Base-by-base conservation (phyloP, 2,329 filamentous ascomycete species). In the Phoma sp. region DNA sequence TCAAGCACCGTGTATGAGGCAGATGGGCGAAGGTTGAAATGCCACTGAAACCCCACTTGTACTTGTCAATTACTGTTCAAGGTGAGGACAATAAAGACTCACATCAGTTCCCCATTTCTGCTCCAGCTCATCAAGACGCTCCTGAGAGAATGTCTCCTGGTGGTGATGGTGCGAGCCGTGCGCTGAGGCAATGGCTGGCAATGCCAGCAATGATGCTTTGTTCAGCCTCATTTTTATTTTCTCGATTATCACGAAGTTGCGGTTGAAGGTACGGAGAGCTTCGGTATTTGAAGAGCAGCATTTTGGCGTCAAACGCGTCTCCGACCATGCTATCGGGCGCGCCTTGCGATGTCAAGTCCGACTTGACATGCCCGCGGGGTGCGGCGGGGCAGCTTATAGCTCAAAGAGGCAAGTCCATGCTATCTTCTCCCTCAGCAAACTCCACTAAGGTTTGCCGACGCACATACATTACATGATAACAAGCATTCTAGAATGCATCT, bases 11-110 rank as follows among this genome's bases (percentile, higher is more conserved):
- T 4, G 71, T 74, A 61, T 82, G 78, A 12, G 77, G 77, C 7
- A 82, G 69, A 64, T 82, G 80, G 21, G 80, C 80, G 56, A 75
- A 77, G 12, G 74, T 76, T 11, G 87, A 86, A 59, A 95, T 90
- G 54, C 91, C 91, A 23, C 84, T 83, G 72, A 91, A 95, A 1
- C 80, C 81, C 85, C 85, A 84, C 82, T 84, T 50, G 17, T 5
- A 28, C 48, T 39, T 38, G 53, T 64, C 43, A 64, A 36, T 49
- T 17, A 25, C n/a, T 47, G 6, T 25, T n/a, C 10, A 20, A 2
- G 10, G 5, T 5, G 18, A 18, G 21, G 2, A n/a, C n/a, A n/a
- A n/a, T n/a, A n/a, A 14, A 12, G 14, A 40, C 52, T 62, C 55
- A 77, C 75, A 62, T 77, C 75, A 47, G 65, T 75, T 12, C 74